phyloP scores from a whole-genome alignment of 306 rosid genomes.

The Quercus dentata region DNA sequence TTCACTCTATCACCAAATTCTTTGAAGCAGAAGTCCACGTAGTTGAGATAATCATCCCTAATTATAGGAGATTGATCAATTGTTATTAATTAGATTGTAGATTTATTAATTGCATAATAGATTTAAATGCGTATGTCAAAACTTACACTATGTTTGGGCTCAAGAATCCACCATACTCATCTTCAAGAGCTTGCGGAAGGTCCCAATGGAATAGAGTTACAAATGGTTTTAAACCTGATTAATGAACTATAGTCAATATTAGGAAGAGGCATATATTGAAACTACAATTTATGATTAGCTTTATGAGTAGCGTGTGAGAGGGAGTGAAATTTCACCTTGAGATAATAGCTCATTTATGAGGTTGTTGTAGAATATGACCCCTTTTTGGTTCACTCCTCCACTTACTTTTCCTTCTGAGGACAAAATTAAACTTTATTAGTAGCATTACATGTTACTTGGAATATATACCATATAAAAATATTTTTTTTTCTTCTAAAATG shows the following conservation, averaged over 20 bases:
- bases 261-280: neutral
- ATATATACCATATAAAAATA: too few species aligned
- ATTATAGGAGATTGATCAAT: neutral
- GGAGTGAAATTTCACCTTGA: slow-evolving; percentile 27
- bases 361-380: slow-evolving; percentile 46
- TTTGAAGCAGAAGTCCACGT: slow-evolving; percentile 56
- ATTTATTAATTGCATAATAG: too few species aligned
- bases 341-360: slow-evolving; percentile 41
- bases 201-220: slow-evolving; percentile 60
- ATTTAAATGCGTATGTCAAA: neutral
- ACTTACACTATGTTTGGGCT: slow-evolving; percentile 49
- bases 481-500: too few species aligned
- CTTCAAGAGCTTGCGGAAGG: slow-evolving; percentile 55
- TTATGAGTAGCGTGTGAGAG: neutral
- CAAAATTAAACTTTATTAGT: neutral
- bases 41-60: slow-evolving; percentile 48
- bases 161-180: slow-evolving; percentile 51
- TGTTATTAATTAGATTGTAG: too few species aligned
- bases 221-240: slow-evolving; percentile 39
- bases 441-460: neutral
- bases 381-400: slow-evolving; percentile 20
- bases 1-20: slow-evolving; percentile 67
- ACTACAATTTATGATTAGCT: neutral
- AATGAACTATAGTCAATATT: neutral
- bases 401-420: slow-evolving; percentile 6